Conservation (phyloP, 768 basidiomycete genomes). For the Phanerodontia chrysosporium region DNA sequence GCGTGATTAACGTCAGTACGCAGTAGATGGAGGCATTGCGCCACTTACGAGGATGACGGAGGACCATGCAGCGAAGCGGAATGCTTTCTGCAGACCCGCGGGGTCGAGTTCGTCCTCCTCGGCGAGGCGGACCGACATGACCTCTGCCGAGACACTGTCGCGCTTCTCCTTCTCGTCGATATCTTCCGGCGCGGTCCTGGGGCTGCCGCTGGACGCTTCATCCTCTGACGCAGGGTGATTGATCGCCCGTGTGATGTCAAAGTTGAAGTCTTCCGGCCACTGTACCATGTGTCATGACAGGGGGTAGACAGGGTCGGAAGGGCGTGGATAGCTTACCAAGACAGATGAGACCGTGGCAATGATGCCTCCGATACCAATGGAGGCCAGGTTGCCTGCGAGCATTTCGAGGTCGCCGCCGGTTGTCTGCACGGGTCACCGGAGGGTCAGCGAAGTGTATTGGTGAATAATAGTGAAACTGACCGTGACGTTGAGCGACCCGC, state of each 20-base stretch:
- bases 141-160: conserved; percentile 15
- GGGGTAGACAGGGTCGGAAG: background rate
- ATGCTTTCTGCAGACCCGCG: conserved; percentile 63
- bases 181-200: conserved; percentile 14
- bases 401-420: conserved; percentile 64
- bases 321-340: conserved; percentile 43
- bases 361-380: conserved; percentile 78
- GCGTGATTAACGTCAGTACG: background rate
- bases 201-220: conserved; percentile 15
- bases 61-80: conserved; percentile 75
- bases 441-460: background rate
- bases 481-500: conserved; percentile 63
- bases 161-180: conserved; percentile 28
- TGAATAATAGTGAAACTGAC: conserved; percentile 32
- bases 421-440: conserved; percentile 30
- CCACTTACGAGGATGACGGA: conserved; percentile 64
- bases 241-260: conserved; percentile 72
- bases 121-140: conserved; percentile 32
- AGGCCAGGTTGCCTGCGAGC: conserved; percentile 87
- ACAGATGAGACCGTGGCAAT: conserved; percentile 62
- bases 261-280: conserved; percentile 84
- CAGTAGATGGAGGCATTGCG: too few relatives aligned
- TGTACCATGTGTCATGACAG: conserved; percentile 23
- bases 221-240: conserved; percentile 36
- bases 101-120: conserved; percentile 61